Conservation (phyloP, 2,329 filamentous ascomycete genomes). For the Cylindrodendrum hubeiense region DNA sequence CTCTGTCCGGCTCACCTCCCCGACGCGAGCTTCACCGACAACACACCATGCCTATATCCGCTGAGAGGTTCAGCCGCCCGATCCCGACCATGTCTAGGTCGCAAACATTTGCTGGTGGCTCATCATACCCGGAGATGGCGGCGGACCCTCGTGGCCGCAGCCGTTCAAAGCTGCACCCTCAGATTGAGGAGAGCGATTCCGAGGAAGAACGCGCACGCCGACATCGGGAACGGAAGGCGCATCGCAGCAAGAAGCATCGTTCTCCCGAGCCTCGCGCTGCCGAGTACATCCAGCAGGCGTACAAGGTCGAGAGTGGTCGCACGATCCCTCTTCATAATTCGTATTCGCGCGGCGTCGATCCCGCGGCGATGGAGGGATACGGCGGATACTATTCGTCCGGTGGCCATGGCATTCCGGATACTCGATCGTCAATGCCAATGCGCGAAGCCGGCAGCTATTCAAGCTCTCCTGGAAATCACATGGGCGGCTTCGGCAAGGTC, state of each 20-base stretch:
- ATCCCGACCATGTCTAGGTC: slow-evolving; percentile 47
- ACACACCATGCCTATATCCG: slow-evolving; percentile 48
- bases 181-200: slow-evolving; percentile 51
- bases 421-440: slow-evolving; percentile 45
- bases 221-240: slow-evolving; percentile 44
- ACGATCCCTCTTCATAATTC: slow-evolving; percentile 43
- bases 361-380: slow-evolving; percentile 31
- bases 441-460: slow-evolving; percentile 50
- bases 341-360: slow-evolving; percentile 45
- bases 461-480: slow-evolving; percentile 34
- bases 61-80: slow-evolving; percentile 46
- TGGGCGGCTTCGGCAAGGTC: slow-evolving; percentile 46
- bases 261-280: slow-evolving; percentile 47
- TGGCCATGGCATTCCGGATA: slow-evolving; percentile 36
- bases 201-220: slow-evolving; percentile 50
- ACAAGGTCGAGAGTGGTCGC: slow-evolving; percentile 46
- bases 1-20: slow-evolving; percentile 49
- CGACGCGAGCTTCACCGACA: slow-evolving; percentile 48
- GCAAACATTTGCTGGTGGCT: slow-evolving; percentile 48
- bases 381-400: slow-evolving; percentile 40
- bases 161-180: slow-evolving; percentile 53
- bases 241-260: slow-evolving; percentile 51
- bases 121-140: slow-evolving; percentile 34
- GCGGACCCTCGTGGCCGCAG: slow-evolving; percentile 51
- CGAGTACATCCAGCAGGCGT: slow-evolving; percentile 43